Evolutionary conservation across 306 rosid species (phyloP).

Genomic region (Dryas drummondii): DNA sequence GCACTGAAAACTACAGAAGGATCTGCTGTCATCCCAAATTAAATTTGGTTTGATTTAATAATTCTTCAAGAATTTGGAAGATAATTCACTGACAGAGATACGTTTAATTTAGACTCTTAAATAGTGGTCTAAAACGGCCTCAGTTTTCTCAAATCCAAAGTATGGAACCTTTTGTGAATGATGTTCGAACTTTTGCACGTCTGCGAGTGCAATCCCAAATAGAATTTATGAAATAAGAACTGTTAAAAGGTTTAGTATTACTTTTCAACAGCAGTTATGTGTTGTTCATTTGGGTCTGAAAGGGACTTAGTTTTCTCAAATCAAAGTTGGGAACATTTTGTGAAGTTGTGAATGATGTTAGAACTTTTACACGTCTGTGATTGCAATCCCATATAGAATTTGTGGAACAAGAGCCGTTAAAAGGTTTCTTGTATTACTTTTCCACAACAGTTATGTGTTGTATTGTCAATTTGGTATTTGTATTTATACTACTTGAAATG

Average conservation of each 20-base stretch:
- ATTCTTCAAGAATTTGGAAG: neutral
- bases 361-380: neutral
- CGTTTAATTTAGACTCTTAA: neutral
- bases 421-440: neutral
- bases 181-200: neutral
- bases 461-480: neutral
- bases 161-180: neutral
- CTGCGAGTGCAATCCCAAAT: neutral
- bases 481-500: neutral
- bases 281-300: neutral
- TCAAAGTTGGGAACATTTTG: neutral
- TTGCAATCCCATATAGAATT: neutral
- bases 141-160: neutral
- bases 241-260: neutral
- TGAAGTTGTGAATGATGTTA: neutral
- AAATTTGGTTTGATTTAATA: neutral
- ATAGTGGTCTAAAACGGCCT: neutral
- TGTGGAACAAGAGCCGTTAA: neutral
- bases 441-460: neutral
- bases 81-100: neutral
- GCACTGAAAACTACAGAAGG: neutral
- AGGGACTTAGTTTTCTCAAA: neutral
- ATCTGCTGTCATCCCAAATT: neutral
- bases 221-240: neutral
- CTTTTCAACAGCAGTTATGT: neutral